Conservation (phyloP, 2,329 filamentous ascomycete genomes). For the Penicillium sp. region DNA sequence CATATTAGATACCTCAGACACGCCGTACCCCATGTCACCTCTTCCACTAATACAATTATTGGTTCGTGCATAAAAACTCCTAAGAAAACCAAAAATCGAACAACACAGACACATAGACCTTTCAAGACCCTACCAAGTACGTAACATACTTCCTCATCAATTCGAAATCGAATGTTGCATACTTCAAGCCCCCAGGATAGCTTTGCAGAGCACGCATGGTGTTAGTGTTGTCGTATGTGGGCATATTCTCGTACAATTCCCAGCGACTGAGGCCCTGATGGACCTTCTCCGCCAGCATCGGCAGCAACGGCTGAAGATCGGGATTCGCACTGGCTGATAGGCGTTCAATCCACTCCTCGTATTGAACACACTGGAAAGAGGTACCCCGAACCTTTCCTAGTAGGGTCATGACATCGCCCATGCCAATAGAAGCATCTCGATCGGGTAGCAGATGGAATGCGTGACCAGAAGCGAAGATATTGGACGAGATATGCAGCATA, state of each 20-base stretch:
- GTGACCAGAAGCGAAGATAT: slow-evolving; percentile 8
- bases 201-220: not conserved
- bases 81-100: too few relatives aligned
- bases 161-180: not conserved
- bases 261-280: slow-evolving; percentile 21
- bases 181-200: not conserved
- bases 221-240: slow-evolving; percentile 20
- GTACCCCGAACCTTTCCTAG: not conserved
- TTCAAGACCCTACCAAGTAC: too few relatives aligned
- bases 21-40: too few relatives aligned
- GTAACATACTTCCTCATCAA: not conserved
- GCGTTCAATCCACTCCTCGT: slow-evolving; percentile 15
- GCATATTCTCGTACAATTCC: slow-evolving; percentile 29
- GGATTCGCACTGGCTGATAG: slow-evolving; percentile 3
- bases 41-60: too few relatives aligned
- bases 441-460: slow-evolving; percentile 20
- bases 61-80: too few relatives aligned
- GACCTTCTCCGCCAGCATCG: slow-evolving; percentile 25
- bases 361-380: slow-evolving; percentile 6
- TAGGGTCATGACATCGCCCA: slow-evolving; percentile 15
- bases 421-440: slow-evolving; percentile 10
- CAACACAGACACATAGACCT: too few relatives aligned
- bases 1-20: too few relatives aligned
- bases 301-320: slow-evolving; percentile 17
- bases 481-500: slow-evolving; percentile 19